phyloP scores from a whole-genome alignment of 352 stramenopile species.

The Plasmopara viticola region DNA sequence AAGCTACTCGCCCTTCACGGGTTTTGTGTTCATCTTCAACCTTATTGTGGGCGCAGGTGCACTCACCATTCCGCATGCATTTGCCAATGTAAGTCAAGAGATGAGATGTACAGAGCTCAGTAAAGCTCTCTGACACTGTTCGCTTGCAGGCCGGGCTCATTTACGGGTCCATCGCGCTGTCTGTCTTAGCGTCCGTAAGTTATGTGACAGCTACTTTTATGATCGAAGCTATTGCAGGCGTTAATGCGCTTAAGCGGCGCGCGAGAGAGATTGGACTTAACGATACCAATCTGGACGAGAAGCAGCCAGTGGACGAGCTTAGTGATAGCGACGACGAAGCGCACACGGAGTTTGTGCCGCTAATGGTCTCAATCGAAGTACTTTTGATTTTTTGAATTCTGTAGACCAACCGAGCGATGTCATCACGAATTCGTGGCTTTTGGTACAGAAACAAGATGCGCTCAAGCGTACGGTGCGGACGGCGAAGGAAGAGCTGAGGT shows the following conservation, averaged over 20 bases:
- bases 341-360: constrained; percentile 62
- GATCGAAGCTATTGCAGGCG: constrained; percentile 74
- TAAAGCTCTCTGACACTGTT: background rate
- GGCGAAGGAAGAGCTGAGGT: constrained; percentile 24
- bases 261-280: constrained; percentile 35
- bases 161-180: constrained; percentile 59
- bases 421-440: constrained; percentile 18
- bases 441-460: constrained; percentile 46
- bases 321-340: constrained; percentile 34
- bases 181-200: constrained; percentile 54
- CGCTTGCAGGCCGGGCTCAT: constrained; percentile 52
- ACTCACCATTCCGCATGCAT: constrained; percentile 82
- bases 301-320: constrained; percentile 21
- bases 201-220: constrained; percentile 86
- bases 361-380: constrained; percentile 76
- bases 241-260: constrained; percentile 67
- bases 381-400: constrained; percentile 18
- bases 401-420: constrained; percentile 9
- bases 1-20: constrained; percentile 81
- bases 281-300: constrained; percentile 16
- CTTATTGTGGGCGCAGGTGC: constrained; percentile 82
- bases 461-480: constrained; percentile 43
- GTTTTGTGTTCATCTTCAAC: constrained; percentile 90
- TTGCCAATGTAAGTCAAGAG: constrained; percentile 50
- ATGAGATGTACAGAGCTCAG: background rate